These are phyloP conservation scores for Eremothecium sinecaudum DNA, from an alignment of 1,139 yeast species.

Conservation along the genomic window DNA sequence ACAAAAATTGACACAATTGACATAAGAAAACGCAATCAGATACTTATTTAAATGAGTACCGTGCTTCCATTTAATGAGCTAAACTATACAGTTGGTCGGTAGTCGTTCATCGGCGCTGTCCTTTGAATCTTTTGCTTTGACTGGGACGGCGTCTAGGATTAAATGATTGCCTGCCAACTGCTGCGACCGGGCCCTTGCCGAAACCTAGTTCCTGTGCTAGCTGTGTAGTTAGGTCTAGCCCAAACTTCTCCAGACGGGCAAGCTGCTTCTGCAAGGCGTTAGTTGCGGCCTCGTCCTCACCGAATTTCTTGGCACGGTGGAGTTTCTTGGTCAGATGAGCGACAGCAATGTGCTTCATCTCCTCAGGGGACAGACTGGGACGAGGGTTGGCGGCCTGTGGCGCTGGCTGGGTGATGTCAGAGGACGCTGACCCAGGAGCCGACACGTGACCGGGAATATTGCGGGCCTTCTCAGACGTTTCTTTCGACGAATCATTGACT, in stretches of 20 bases:
- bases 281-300: slow-evolving; percentile 44
- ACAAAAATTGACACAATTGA: too few species aligned
- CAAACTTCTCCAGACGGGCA: slow-evolving; percentile 73
- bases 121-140: slow-evolving; percentile 3
- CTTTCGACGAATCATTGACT: background rate
- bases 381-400: slow-evolving; percentile 4
- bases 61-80: too few species aligned
- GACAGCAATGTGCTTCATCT: slow-evolving; percentile 58
- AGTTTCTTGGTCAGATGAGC: slow-evolving; percentile 61
- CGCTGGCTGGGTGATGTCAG: background rate
- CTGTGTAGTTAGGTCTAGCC: slow-evolving; percentile 60
- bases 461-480: slow-evolving; percentile 11
- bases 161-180: slow-evolving; percentile 6
- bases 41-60: too few species aligned
- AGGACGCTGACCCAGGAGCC: background rate
- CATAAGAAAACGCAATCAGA: too few species aligned
- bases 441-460: slow-evolving; percentile 9
- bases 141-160: slow-evolving; percentile 1
- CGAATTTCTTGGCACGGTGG: slow-evolving; percentile 68
- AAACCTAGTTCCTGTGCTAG: slow-evolving; percentile 61
- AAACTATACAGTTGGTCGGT: too few species aligned
- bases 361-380: slow-evolving; percentile 44
- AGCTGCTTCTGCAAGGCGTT: slow-evolving; percentile 47
- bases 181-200: slow-evolving; percentile 16
- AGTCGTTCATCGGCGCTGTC: slow-evolving; percentile 2